Evolutionary conservation across 179 eudicot species (phyloP), one percentile per base, ranked within the genome.

Genomic region (Carnegiea gigantea): DNA sequence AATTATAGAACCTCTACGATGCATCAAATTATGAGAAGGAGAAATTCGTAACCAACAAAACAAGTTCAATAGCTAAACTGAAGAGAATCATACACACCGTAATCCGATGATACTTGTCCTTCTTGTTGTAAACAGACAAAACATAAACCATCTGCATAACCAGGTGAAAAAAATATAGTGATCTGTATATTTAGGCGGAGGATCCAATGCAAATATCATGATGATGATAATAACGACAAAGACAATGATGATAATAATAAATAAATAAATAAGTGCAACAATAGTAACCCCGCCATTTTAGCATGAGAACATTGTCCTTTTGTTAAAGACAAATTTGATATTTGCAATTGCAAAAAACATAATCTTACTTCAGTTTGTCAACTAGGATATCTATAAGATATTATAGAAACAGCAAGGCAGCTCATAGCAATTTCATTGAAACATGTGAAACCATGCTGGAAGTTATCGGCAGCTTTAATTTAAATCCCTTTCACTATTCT

Each of bases 71-170:
- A 78, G 75, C 38, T 73, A 78, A 62, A 71, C 20, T 77, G 46
- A 76, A 80, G 79, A 81, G 36, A 80, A 79, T n/a, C 12, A 72
- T n/a, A 79, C 92, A 28, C 70, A 95, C 99, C 89, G 98, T 97
- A 65, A 97, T 91, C 73, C 97, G 89, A 81, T 97, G 90, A 88
- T 95, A 88, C 84, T 97, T 97, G 87, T 97, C 99, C 89, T 92
- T 95, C 92, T 89, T 93, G 92, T 88, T 95, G 95, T 97, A 95
- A 72, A 97, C 89, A 18, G 96, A 94, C 82, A 96, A 84, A 77
- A 96, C 99, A 79, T 96, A 96, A 46, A 96, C 97, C 98, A 92
- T 95, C 98, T 93, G 93, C 83, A 84, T 13, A n/a, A 87, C 73
- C 84, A 86, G 48, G 30, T 49, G 21, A 64, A 67, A 70, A 74